Conservation (phyloP, 805 yeast species). For the Saccharomycopsis schoenii region DNA sequence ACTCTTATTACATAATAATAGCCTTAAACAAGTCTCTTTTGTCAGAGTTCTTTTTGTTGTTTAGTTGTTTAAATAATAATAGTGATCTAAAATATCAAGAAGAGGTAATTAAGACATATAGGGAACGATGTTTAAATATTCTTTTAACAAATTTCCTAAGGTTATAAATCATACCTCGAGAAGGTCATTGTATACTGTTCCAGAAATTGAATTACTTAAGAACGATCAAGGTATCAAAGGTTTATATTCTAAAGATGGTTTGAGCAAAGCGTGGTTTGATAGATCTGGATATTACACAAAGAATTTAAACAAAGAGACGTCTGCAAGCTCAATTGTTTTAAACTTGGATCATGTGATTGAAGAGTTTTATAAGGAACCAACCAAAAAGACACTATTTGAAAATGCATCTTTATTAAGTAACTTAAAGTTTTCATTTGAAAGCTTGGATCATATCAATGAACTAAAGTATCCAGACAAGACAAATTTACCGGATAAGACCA, state of each 20-base stretch:
- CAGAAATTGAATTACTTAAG: constrained; percentile 21
- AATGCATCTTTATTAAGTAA: constrained; percentile 33
- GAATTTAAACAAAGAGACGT: constrained; percentile 29
- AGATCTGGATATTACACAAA: constrained; percentile 32
- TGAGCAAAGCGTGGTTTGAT: constrained; percentile 42
- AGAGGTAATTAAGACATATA: background rate
- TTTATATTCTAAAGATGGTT: constrained; percentile 35
- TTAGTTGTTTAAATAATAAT: too few relatives aligned
- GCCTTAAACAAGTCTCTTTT: too few relatives aligned
- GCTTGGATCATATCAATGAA: constrained; percentile 21
- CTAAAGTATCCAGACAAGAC: constrained; percentile 19
- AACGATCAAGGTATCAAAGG: constrained; percentile 37
- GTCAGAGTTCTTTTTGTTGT: too few relatives aligned
- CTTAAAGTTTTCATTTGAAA: constrained; percentile 28
- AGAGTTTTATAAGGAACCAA: constrained; percentile 15
- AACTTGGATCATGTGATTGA: constrained; percentile 9
- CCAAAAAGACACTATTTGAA: constrained; percentile 27
- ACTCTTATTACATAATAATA: too few relatives aligned
- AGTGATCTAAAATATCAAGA: too few relatives aligned
- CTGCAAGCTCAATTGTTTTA: constrained; percentile 18
- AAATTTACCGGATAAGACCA: constrained; percentile 19
- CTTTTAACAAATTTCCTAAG: background rate
- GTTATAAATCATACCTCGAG: background rate
- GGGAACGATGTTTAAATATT: background rate
- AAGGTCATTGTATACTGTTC: constrained; percentile 18